Conservation (phyloP, 371 early-diverging fungal species). For the Smittium culicis region DNA sequence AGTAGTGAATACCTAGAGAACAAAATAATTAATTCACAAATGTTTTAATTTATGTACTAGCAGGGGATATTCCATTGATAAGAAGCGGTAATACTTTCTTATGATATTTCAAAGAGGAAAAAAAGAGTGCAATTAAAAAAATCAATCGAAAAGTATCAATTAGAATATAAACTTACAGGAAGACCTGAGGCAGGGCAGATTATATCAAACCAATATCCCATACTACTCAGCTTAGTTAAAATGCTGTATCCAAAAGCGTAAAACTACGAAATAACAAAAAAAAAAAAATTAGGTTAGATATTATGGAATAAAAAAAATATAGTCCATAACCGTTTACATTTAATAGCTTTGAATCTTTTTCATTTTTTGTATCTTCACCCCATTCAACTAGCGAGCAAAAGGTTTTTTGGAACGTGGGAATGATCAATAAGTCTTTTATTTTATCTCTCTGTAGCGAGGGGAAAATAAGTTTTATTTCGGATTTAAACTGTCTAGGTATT, state of each 20-base stretch:
- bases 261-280: slow-evolving; percentile 36
- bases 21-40: not conserved
- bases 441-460: slow-evolving; percentile 28
- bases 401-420: slow-evolving; percentile 68
- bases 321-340: slow-evolving; percentile 34
- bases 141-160: slow-evolving; percentile 1
- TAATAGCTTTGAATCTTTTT: slow-evolving; percentile 64
- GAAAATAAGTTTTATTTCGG: slow-evolving; percentile 45
- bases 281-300: not conserved
- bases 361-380: slow-evolving; percentile 49
- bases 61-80: too few relatives aligned
- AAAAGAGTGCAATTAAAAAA: not conserved
- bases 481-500: slow-evolving; percentile 36
- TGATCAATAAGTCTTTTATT: slow-evolving; percentile 40
- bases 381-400: slow-evolving; percentile 56
- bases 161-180: slow-evolving; percentile 37
- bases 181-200: slow-evolving; percentile 88
- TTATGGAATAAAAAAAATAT: slow-evolving; percentile 9
- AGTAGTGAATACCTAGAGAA: slow-evolving; percentile 18
- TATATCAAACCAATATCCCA: slow-evolving; percentile 75
- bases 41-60: not conserved
- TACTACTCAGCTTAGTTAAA: slow-evolving; percentile 35
- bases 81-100: slow-evolving; percentile 4
- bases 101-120: not conserved
- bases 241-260: slow-evolving; percentile 51